Evolutionary conservation across 345 rosid genomes (phyloP), one percentile per base, ranked within the genome.

Genomic region (Hypericum perforatum): DNA sequence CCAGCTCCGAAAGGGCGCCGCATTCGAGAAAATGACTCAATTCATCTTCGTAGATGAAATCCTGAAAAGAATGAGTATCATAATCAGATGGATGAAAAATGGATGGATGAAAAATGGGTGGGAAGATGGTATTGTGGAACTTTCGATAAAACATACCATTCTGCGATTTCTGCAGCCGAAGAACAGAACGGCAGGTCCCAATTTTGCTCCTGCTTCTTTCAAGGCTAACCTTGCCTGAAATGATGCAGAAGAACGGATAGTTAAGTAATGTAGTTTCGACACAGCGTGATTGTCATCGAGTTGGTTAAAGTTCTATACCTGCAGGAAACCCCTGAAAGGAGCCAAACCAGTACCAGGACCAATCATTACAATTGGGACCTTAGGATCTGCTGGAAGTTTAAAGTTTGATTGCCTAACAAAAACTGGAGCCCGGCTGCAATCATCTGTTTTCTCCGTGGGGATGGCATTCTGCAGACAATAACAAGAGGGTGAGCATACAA

Each of bases 311-410:
- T n/a, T n/a, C 37, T n/a, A 53, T 49, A 84, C 92, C 85, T 84
- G 99, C 63, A 89, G 84, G 74, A 94, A 94, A 45, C 95, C 99
- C 73, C 99, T 79, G 71, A 94, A 94, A 52, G 97, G 99, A 75
- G 99, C 97, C 66, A 86, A 74, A 32, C 99, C 99, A 53, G 96
- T 87, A 46, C 96, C 96, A 53, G 98, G 96, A 66, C 96, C 98
- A 68, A 94, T 74, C 96, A 94, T 89, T 59, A 94, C 73, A 57
- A 94, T 67, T 29, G 97, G 97, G 49, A 86, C 82, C 45, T 75
- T 77, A 56, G 81, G 45, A 69, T 89, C 89, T 7, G 70, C 45
- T 49, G 97, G 96, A 68, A 94, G 90, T 74, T 76, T 94, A 69
- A 94, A 94, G 74, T 84, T 86, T 12, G 96, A 92, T 69, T 88